phyloP scores from a whole-genome alignment of 768 basidiomycete species.

The Holtermanniella nyarrowii region DNA sequence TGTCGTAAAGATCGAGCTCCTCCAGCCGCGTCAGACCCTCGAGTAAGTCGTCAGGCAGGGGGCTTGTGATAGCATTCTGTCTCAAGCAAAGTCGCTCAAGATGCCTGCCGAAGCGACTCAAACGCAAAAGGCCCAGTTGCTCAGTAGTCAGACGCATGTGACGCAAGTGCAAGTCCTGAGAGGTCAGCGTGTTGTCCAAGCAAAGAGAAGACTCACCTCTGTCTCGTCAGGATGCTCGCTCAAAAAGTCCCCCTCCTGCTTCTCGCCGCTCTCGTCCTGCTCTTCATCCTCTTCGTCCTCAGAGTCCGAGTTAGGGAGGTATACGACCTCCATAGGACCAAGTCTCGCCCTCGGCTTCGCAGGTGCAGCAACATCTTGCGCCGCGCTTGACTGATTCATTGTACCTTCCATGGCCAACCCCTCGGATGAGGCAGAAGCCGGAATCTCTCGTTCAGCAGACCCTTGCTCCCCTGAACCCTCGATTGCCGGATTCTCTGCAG shows the following conservation, averaged over 20 bases:
- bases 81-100: conserved; percentile 70
- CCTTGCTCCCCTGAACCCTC: too few species aligned
- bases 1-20: conserved; percentile 93
- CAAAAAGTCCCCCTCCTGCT: conserved; percentile 49
- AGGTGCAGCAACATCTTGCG: not conserved
- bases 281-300: conserved; percentile 52
- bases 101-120: conserved; percentile 56
- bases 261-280: conserved; percentile 48
- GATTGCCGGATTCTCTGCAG: too few species aligned
- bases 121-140: conserved; percentile 48
- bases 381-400: not conserved
- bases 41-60: conserved; percentile 62
- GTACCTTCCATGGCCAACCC: not conserved
- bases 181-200: not conserved
- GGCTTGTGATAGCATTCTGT: conserved; percentile 66
- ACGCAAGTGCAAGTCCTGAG: conserved; percentile 74
- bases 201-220: conserved; percentile 49
- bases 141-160: conserved; percentile 62
- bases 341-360: conserved; percentile 33
- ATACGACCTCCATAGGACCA: conserved; percentile 29
- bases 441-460: too few species aligned
- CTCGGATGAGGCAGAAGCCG: too few species aligned
- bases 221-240: conserved; percentile 74
- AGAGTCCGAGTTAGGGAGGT: conserved; percentile 27
- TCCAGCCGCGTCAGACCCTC: conserved; percentile 57